Conservation (phyloP, 768 basidiomycete species). For the Phlebiopsis flavidoalba region DNA sequence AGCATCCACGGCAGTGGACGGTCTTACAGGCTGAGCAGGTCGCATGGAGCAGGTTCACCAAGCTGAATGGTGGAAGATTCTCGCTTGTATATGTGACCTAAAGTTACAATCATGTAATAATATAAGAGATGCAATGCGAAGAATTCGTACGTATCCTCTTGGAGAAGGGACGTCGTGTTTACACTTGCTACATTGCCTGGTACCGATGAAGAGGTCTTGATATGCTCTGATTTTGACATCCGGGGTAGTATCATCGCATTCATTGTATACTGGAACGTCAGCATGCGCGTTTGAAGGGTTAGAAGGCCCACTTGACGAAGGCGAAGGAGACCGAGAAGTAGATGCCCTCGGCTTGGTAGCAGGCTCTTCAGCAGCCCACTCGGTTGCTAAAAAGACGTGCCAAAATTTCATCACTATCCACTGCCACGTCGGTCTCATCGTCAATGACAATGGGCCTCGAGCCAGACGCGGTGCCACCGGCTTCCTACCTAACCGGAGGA, state of each 20-base stretch:
- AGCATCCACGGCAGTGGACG: constrained; percentile 47
- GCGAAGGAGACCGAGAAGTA: background rate
- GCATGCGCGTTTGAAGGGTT: background rate
- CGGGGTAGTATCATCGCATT: constrained; percentile 17
- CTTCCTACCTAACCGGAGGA: too few relatives aligned
- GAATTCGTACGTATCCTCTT: constrained; percentile 36
- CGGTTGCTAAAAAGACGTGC: constrained; percentile 34
- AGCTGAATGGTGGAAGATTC: constrained; percentile 17
- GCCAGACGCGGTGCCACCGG: background rate
- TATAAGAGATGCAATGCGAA: constrained; percentile 9
- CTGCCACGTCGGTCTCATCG: background rate
- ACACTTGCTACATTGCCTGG: constrained; percentile 35
- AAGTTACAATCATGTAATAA: background rate
- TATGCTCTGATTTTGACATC: constrained; percentile 30
- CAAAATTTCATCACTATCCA: constrained; percentile 33
- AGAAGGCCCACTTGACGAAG: background rate
- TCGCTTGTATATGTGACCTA: constrained; percentile 25
- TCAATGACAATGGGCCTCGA: constrained; percentile 4
- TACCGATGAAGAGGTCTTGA: constrained; percentile 32
- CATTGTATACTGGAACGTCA: background rate
- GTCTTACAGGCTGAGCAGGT: constrained; percentile 38
- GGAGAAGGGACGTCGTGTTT: constrained; percentile 31
- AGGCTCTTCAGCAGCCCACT: constrained; percentile 30
- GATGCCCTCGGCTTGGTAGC: background rate
- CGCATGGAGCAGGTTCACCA: constrained; percentile 37